Evolutionary conservation across 2,329 filamentous ascomycete species (phyloP).

Genomic region (Periconia macrospinosa): DNA sequence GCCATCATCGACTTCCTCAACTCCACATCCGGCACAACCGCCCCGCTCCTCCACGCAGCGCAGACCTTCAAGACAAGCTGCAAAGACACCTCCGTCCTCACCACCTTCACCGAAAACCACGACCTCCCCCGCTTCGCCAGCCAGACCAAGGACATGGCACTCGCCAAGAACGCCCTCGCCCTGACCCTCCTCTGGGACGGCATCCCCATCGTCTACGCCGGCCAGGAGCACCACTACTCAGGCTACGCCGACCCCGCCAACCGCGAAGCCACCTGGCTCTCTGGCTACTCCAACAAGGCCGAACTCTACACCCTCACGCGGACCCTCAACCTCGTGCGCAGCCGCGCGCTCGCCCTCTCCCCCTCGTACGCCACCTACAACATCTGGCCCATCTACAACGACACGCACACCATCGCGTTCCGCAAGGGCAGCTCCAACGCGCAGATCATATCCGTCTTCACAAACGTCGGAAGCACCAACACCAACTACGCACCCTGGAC

Average conservation of each 20-base stretch:
- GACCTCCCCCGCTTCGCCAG: constrained; percentile 45
- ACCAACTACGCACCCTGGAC: constrained; percentile 18
- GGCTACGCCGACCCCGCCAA: constrained; percentile 42
- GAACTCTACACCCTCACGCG: constrained; percentile 44
- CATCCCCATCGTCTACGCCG: constrained; percentile 48
- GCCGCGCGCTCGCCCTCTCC: constrained; percentile 44
- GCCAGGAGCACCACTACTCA: constrained; percentile 47
- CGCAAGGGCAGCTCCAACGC: constrained; percentile 47
- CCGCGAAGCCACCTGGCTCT: constrained; percentile 44
- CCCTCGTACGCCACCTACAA: constrained; percentile 46
- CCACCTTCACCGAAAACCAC: constrained; percentile 47
- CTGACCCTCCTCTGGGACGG: constrained; percentile 46
- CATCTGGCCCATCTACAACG: constrained; percentile 48
- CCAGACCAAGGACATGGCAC: constrained; percentile 38
- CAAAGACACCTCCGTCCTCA: constrained; percentile 42
- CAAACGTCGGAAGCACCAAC: constrained; percentile 41
- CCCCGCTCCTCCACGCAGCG: constrained; percentile 38
- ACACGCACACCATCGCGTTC: constrained; percentile 49
- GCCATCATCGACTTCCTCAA: constrained; percentile 41
- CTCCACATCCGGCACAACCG: constrained; percentile 40
- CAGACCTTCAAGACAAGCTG: constrained; percentile 37
- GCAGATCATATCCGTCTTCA: constrained; percentile 50
- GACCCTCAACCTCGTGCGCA: constrained; percentile 48
- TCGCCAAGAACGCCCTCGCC: constrained; percentile 44
- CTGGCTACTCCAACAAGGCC: constrained; percentile 43